Conservation (phyloP, 2,329 filamentous ascomycete genomes). For the Nigrospora oryzae region DNA sequence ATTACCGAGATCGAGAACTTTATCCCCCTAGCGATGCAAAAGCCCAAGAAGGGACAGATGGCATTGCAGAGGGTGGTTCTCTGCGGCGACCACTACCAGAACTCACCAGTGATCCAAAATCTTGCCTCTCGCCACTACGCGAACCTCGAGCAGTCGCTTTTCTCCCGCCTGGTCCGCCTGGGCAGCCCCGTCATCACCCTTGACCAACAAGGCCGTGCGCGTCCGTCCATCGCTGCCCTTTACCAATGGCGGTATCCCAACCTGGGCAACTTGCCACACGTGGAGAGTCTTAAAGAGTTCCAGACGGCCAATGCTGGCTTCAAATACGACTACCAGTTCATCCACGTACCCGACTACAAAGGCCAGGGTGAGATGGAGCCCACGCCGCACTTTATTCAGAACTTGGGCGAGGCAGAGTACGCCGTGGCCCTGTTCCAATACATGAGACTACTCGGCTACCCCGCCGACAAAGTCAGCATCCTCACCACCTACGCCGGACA, state of each 20-base stretch:
- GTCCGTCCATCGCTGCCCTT: constrained; percentile 77
- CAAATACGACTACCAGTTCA: constrained; percentile 91
- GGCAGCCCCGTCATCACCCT: constrained; percentile 87
- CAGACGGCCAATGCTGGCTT: constrained; percentile 82
- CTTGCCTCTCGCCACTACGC: constrained; percentile 90
- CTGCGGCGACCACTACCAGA: constrained; percentile 93
- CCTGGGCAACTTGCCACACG: constrained; percentile 70
- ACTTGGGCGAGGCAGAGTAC: constrained; percentile 94
- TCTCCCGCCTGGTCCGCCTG: constrained; percentile 80
- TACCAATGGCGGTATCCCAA: constrained; percentile 90
- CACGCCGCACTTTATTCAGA: constrained; percentile 90
- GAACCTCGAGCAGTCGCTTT: constrained; percentile 92
- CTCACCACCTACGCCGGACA: constrained; percentile 93
- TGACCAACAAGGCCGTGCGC: constrained; percentile 87
- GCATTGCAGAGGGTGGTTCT: constrained; percentile 82
- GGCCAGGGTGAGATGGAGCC: constrained; percentile 82
- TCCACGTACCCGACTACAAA: constrained; percentile 91
- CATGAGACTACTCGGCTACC: constrained; percentile 92
- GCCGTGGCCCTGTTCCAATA: constrained; percentile 93
- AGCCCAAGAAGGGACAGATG: constrained; percentile 62
- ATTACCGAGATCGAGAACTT: constrained; percentile 98
- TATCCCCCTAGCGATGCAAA: constrained; percentile 88
- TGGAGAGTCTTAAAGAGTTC: constrained; percentile 64
- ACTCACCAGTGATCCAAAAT: constrained; percentile 92
- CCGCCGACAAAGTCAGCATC: constrained; percentile 75